phyloP scores from a whole-genome alignment of 1,139 yeast genomes.

The Hemisphaericaspora xylofermentans region DNA sequence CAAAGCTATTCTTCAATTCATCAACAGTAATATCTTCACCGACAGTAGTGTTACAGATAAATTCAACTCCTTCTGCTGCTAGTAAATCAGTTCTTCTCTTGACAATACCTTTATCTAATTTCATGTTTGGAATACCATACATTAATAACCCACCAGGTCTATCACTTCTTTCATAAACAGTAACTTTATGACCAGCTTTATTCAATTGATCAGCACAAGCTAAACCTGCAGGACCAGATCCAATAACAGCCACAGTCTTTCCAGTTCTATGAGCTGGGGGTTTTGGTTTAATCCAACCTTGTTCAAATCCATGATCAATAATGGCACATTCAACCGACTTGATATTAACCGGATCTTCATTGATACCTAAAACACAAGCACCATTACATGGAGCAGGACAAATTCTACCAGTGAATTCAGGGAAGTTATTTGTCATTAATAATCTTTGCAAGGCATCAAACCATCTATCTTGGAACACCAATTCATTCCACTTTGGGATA shows the following conservation, averaged over 20 bases:
- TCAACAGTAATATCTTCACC: constrained; percentile 80
- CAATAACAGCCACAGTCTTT: constrained; percentile 79
- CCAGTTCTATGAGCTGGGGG: constrained; percentile 85
- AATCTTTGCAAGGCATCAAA: constrained; percentile 88
- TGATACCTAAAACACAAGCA: constrained; percentile 93
- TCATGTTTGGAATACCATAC: constrained; percentile 99
- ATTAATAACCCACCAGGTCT: constrained; percentile 95
- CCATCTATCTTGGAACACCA: constrained; percentile 95
- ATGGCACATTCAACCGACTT: constrained; percentile 95
- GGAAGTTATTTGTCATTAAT: constrained; percentile 96
- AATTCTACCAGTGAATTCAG: constrained; percentile 96
- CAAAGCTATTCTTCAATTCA: constrained; percentile 61
- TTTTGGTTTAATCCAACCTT: constrained; percentile 91
- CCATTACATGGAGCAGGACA: constrained; percentile 99
- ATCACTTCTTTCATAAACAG: constrained; percentile 91
- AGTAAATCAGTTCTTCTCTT: constrained; percentile 90
- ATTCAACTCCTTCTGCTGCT: constrained; percentile 86
- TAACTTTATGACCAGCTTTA: constrained; percentile 90
- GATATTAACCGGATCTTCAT: constrained; percentile 94
- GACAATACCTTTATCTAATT: constrained; percentile 88
- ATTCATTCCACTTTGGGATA: constrained; percentile 97
- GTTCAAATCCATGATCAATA: constrained; percentile 92
- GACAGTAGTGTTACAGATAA: constrained; percentile 72
- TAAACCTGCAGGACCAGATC: constrained; percentile 97
- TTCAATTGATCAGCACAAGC: constrained; percentile 96